Evolutionary conservation across 1,284 basidiomycete species (phyloP).

Genomic region (Trichosporon sp.): DNA sequence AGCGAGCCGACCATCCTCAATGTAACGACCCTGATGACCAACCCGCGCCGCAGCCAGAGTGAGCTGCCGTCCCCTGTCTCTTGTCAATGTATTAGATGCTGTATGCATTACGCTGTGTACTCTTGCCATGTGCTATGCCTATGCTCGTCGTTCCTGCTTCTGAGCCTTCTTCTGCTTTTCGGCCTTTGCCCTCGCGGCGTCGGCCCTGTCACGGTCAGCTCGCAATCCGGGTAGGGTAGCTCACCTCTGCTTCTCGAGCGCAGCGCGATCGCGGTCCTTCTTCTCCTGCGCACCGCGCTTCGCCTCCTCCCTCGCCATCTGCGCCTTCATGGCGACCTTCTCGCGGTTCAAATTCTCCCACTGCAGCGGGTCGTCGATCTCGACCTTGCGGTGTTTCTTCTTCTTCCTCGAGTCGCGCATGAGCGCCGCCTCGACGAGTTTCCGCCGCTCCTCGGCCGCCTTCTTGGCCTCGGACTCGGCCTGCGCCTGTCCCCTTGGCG

Average conservation of each 20-base stretch:
- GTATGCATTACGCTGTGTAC: conserved; percentile 20
- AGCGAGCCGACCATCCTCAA: background rate
- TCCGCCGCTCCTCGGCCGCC: conserved; percentile 48
- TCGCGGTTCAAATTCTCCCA: conserved; percentile 53
- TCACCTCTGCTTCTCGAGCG: conserved; percentile 56
- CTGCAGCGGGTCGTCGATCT: conserved; percentile 44
- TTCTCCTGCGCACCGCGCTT: conserved; percentile 43
- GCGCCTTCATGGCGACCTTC: conserved; percentile 46
- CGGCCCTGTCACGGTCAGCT: conserved; percentile 40
- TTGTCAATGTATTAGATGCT: background rate
- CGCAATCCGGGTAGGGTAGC: conserved; percentile 20
- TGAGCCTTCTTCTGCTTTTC: conserved; percentile 57
- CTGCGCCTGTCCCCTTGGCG: conserved; percentile 35
- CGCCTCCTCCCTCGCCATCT: conserved; percentile 50
- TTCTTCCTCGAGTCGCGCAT: conserved; percentile 51
- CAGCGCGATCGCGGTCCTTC: conserved; percentile 52
- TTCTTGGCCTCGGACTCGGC: conserved; percentile 47
- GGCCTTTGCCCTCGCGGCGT: conserved; percentile 54
- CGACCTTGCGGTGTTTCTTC: conserved; percentile 52
- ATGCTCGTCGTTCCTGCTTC: conserved; percentile 54
- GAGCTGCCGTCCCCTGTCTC: background rate
- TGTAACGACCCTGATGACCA: background rate
- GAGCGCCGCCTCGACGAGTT: conserved; percentile 49
- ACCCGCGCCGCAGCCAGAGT: background rate
- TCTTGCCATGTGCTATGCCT: background rate